Evolutionary conservation across 495 filamentous ascomycete genomes (phyloP).

Genomic region (Emericellopsis terricola): DNA sequence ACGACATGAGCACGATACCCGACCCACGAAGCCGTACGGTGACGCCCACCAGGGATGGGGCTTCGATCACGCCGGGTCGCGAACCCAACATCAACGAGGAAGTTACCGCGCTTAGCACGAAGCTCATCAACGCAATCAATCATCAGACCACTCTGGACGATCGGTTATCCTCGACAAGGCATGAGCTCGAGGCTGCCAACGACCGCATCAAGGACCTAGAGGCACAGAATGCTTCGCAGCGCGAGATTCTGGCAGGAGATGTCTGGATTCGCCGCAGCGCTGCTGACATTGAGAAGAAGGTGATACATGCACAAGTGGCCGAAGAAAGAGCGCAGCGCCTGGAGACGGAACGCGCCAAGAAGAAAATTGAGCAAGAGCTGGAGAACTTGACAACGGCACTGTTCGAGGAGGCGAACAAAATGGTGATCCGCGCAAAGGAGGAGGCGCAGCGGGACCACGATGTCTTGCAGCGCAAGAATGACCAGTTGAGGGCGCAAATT

Average conservation of each 20-base stretch:
- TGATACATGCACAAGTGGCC: slow-evolving; percentile 23
- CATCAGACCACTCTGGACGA: slow-evolving; percentile 90
- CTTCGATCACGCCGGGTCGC: slow-evolving; percentile 9
- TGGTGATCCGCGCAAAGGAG: slow-evolving; percentile 55
- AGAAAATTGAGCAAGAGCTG: slow-evolving; percentile 58
- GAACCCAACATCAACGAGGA: slow-evolving; percentile 76
- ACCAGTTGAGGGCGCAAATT: slow-evolving; percentile 30
- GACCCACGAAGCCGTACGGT: slow-evolving; percentile 25
- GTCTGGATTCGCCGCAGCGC: slow-evolving; percentile 44
- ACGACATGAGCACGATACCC: slow-evolving; percentile 28
- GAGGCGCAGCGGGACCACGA: slow-evolving; percentile 19
- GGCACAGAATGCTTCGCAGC: slow-evolving; percentile 24
- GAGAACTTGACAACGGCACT: slow-evolving; percentile 77
- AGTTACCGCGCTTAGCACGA: slow-evolving; percentile 80
- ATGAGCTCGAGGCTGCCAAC: slow-evolving; percentile 64
- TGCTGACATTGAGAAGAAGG: slow-evolving; percentile 22
- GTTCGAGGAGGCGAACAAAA: slow-evolving; percentile 92
- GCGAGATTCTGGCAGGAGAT: slow-evolving; percentile 45
- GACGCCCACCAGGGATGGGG: slow-evolving; percentile 13
- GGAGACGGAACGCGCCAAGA: slow-evolving; percentile 50
- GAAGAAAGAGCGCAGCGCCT: slow-evolving; percentile 52
- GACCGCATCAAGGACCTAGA: slow-evolving; percentile 53
- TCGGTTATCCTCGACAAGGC: slow-evolving; percentile 58
- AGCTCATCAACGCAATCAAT: slow-evolving; percentile 93
- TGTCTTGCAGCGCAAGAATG: slow-evolving; percentile 15